A percentile compares a stretch with the other conserved stretches of the same genome.
Evolutionary conservation across 192 early-diverging fungal species (phyloP).

Genomic region (Linnemannia hyalina): DNA sequence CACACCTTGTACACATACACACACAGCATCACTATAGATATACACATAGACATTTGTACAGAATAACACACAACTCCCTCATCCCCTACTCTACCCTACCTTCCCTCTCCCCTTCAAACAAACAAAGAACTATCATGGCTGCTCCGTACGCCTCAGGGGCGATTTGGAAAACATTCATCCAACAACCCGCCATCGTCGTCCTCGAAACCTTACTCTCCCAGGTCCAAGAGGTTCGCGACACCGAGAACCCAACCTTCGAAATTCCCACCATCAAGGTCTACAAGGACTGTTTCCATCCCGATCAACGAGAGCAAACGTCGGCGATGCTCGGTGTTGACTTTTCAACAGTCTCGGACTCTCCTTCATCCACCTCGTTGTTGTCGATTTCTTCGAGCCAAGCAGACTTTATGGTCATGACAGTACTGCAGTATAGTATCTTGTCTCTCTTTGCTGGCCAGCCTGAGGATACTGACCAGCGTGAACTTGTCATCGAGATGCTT

Average conservation of each 20-base stretch:
- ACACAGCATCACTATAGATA: too few species aligned
- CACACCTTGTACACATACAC: too few species aligned
- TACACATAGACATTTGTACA: too few species aligned
- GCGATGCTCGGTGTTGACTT: constrained; percentile 11
- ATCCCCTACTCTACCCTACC: neutral
- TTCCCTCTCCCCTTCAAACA: neutral
- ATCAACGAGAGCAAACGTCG: neutral
- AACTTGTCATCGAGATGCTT: constrained; percentile 7
- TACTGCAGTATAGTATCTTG: constrained; percentile 15
- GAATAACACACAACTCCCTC: neutral
- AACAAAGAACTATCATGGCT: neutral
- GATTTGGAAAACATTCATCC: constrained; percentile 12
- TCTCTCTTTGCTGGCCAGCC: neutral
- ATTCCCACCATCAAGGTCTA: constrained; percentile 4
- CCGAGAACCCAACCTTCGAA: neutral
- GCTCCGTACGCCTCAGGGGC: neutral
- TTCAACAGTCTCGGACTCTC: neutral
- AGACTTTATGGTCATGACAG: neutral
- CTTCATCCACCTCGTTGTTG: too few species aligned
- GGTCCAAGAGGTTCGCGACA: neutral
- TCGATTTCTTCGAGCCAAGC: too few species aligned
- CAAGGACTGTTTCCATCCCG: neutral
- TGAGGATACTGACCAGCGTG: neutral
- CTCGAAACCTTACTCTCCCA: neutral
- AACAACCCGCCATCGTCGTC: neutral